A percentile compares a stretch with the other conserved stretches of the same genome.
Evolutionary conservation across 139 green algal genomes (phyloP).

Genomic region (Chlorella sp.): DNA sequence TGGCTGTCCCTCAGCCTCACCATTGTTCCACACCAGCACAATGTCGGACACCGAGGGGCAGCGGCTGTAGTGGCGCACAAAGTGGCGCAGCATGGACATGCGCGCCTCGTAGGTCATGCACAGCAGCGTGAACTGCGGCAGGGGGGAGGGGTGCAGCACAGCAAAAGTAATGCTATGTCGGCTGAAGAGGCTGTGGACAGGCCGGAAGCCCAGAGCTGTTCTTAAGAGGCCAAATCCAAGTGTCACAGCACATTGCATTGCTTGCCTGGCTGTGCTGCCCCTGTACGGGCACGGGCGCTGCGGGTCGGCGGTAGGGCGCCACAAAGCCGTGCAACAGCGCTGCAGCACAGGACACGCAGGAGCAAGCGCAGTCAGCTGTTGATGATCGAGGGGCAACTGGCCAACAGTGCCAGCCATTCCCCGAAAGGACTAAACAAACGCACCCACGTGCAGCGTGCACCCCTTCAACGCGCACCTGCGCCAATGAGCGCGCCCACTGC

Average conservation of each 20-base stretch:
- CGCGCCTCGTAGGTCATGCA: slow-evolving; percentile 58
- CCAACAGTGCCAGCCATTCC: too few species aligned
- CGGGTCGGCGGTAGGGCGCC: background rate
- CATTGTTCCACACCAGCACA: slow-evolving; percentile 64
- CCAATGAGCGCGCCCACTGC: slow-evolving; percentile 12
- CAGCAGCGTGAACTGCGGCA: slow-evolving; percentile 50
- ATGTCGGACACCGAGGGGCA: slow-evolving; percentile 60
- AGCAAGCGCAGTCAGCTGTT: too few species aligned
- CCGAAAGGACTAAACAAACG: too few species aligned
- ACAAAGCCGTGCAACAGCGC: background rate
- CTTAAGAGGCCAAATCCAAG: too few species aligned
- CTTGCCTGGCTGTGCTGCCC: slow-evolving; percentile 42
- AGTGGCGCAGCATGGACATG: slow-evolving; percentile 51
- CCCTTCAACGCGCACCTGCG: background rate
- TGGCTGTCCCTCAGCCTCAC: background rate
- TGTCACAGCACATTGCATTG: too few species aligned
- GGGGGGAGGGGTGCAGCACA: background rate
- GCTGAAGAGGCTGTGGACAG: background rate
- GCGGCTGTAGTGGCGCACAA: slow-evolving; percentile 56
- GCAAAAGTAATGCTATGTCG: background rate
- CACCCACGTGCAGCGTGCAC: too few species aligned
- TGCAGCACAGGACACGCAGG: too few species aligned
- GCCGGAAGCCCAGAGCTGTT: too few species aligned
- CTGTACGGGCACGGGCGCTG: slow-evolving; percentile 26
- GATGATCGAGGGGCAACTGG: too few species aligned